A percentile compares a stretch with the other conserved stretches of the same genome.
phyloP scores from a whole-genome alignment of 2,329 filamentous ascomycete genomes.

The Neobulgaria alba region DNA sequence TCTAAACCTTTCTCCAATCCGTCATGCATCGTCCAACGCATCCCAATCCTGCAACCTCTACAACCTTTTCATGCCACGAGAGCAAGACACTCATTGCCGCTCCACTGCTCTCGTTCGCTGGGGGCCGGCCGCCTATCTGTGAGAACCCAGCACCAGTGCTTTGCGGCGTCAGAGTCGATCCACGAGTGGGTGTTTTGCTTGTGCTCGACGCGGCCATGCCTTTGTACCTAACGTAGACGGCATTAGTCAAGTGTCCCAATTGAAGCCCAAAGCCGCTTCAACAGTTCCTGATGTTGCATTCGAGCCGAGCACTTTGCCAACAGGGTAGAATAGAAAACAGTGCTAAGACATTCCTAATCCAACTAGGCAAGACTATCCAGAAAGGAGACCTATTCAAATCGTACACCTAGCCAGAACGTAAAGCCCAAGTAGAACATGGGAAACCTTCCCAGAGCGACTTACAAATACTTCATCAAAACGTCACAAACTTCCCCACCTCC shows the following conservation, averaged over 20 bases:
- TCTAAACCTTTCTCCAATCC: constrained; percentile 81
- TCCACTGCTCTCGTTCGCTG: constrained; percentile 59
- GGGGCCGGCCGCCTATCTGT: constrained; percentile 56
- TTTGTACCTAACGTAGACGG: constrained; percentile 58
- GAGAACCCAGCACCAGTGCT: constrained; percentile 74
- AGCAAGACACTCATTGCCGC: constrained; percentile 93
- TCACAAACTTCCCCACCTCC: constrained; percentile 81
- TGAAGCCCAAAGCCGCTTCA: no score
- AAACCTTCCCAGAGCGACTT: no score
- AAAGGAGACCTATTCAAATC: no score
- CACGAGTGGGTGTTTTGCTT: constrained; percentile 29
- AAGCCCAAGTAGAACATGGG: neutral
- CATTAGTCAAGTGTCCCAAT: neutral
- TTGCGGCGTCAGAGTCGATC: constrained; percentile 55
- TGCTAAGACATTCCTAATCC: no score
- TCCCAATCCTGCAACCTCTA: constrained; percentile 85
- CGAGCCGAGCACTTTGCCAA: no score
- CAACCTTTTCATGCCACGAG: constrained; percentile 98
- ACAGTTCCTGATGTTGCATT: no score
- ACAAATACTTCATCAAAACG: constrained; percentile 97
- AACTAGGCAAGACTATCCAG: no score
- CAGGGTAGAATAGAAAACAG: neutral
- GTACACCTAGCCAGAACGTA: no score
- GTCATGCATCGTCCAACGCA: constrained; percentile 94
- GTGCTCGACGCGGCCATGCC: constrained; percentile 56